These are phyloP conservation scores for Panicum virgatum DNA, from an alignment of 202 grass and related monocot species.

Conservation along the genomic window DNA sequence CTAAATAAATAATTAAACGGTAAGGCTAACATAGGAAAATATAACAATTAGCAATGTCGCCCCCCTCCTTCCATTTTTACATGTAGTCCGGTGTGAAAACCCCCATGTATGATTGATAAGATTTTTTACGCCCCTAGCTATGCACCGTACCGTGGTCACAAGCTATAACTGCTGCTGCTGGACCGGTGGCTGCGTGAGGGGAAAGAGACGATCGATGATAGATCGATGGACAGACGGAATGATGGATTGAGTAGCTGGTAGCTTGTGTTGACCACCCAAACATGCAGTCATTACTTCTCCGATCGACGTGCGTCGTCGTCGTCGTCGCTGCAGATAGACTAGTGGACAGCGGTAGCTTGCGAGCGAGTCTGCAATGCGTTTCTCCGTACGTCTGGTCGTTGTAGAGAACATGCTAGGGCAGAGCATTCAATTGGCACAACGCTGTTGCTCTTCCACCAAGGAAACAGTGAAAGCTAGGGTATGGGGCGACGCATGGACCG, in stretches of 20 bases:
- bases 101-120: too few species aligned
- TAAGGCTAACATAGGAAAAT: too few species aligned
- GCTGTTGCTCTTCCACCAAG: slow-evolving; percentile 15
- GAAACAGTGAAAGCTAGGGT: slow-evolving; percentile 41
- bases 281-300: slow-evolving; percentile 5
- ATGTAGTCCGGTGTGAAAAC: too few species aligned
- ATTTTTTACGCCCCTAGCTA: not conserved
- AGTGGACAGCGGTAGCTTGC: not conserved
- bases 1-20: too few species aligned
- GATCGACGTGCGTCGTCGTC: slow-evolving; percentile 1
- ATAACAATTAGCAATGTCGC: too few species aligned
- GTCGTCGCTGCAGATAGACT: not conserved
- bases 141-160: not conserved
- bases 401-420: too few species aligned
- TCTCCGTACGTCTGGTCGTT: not conserved
- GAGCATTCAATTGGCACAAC: slow-evolving; percentile 3
- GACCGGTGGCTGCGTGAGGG: slow-evolving; percentile 40
- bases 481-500: slow-evolving; percentile 7
- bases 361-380: not conserved
- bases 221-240: slow-evolving; percentile 70
- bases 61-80: too few species aligned
- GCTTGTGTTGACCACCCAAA: slow-evolving; percentile 40
- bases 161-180: not conserved
- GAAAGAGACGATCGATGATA: slow-evolving; percentile 28
- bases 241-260: slow-evolving; percentile 45